phyloP scores from a whole-genome alignment of 192 early-diverging fungal genomes.

The Backusella parvicylindrica region DNA sequence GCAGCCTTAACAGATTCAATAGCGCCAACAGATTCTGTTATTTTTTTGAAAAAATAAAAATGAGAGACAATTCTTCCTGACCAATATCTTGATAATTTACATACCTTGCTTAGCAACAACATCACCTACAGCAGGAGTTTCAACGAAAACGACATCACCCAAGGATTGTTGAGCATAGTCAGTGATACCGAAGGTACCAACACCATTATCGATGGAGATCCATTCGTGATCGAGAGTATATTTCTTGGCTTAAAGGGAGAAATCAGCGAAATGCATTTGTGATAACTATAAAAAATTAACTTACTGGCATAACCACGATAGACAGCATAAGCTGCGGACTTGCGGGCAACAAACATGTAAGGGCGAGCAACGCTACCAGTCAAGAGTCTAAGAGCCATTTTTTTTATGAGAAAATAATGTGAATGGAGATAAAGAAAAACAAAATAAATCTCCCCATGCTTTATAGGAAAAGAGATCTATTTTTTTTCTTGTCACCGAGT shows the following conservation, averaged over 20 bases:
- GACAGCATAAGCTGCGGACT: neutral
- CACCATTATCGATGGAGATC: conserved; percentile 67
- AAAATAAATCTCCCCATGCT: neutral
- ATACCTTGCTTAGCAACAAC: conserved; percentile 59
- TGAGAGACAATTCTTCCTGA: neutral
- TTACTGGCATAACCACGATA: conserved; percentile 19
- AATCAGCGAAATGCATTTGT: neutral
- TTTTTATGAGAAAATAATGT: neutral
- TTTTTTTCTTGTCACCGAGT: conserved; percentile 21
- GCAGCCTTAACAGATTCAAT: conserved; percentile 97
- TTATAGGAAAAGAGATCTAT: conserved; percentile 2
- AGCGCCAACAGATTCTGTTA: conserved; percentile 64
- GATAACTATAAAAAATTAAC: neutral
- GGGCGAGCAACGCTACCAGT: conserved; percentile 8
- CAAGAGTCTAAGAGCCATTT: conserved; percentile 17
- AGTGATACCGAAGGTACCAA: conserved; percentile 92
- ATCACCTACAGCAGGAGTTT: conserved; percentile 69
- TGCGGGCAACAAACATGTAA: neutral
- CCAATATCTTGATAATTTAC: neutral
- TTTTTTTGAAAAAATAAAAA: neutral
- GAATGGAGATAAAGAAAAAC: neutral
- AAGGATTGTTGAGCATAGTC: conserved; percentile 87
- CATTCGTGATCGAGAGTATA: conserved; percentile 94
- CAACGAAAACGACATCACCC: conserved; percentile 93
- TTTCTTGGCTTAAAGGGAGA: conserved; percentile 43